phyloP scores from a whole-genome alignment of 2,329 filamentous ascomycete species.

The Coniochaeta prunicola region DNA sequence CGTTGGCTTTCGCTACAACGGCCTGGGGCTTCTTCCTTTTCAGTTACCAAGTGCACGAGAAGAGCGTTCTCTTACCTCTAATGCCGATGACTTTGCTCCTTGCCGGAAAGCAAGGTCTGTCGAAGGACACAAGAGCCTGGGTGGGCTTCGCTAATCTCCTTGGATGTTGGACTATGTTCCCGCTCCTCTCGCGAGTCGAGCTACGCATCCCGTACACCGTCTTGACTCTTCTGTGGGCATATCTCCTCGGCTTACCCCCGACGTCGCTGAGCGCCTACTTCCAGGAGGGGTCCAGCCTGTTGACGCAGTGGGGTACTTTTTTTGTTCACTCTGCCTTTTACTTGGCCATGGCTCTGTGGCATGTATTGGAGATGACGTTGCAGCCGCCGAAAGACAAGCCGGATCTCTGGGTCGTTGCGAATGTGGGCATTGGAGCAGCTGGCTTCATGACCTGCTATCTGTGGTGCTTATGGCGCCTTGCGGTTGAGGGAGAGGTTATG shows the following conservation, averaged over 20 bases:
- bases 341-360: constrained; percentile 70
- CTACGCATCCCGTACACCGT: constrained; percentile 79
- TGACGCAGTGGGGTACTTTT: constrained; percentile 51
- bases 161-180: constrained; percentile 89
- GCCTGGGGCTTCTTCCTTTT: constrained; percentile 98
- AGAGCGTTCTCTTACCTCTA: constrained; percentile 86
- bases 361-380: constrained; percentile 64
- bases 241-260: constrained; percentile 80
- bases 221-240: constrained; percentile 82
- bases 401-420: constrained; percentile 89
- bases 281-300: constrained; percentile 35
- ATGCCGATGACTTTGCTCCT: constrained; percentile 89
- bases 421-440: constrained; percentile 76
- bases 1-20: constrained; percentile 71
- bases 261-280: constrained; percentile 64
- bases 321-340: constrained; percentile 74
- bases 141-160: constrained; percentile 92
- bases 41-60: constrained; percentile 97
- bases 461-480: constrained; percentile 75
- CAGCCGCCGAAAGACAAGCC: constrained; percentile 69
- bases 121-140: constrained; percentile 74
- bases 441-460: constrained; percentile 84
- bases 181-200: constrained; percentile 78
- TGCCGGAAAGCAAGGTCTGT: constrained; percentile 69
- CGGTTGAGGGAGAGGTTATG: constrained; percentile 51